Evolutionary conservation across 2,329 filamentous ascomycete species (phyloP).

Genomic region (Drechslera avenae): DNA sequence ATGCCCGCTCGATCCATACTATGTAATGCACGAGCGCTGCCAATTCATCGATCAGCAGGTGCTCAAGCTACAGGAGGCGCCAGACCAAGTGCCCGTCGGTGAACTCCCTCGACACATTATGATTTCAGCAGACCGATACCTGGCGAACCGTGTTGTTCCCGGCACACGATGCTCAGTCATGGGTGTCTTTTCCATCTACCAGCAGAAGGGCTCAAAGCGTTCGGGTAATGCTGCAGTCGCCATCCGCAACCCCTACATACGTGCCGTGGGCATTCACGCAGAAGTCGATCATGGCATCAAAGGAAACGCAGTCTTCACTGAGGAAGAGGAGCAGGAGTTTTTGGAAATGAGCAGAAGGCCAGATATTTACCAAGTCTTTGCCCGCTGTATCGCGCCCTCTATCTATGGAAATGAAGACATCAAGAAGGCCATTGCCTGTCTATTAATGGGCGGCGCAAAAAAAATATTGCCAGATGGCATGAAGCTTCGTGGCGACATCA

Average conservation of each 20-base stretch:
- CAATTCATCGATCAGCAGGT: conserved; percentile 97
- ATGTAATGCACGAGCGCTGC: conserved; percentile 91
- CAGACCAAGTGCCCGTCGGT: conserved; percentile 95
- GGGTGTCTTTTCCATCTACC: conserved; percentile 98
- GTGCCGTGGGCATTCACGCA: conserved; percentile 88
- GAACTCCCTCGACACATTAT: conserved; percentile 93
- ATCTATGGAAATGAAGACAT: conserved; percentile 97
- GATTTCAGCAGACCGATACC: conserved; percentile 92
- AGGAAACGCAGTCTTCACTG: conserved; percentile 81
- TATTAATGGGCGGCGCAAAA: conserved; percentile 92
- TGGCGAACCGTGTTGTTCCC: conserved; percentile 94
- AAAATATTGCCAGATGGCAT: conserved; percentile 98
- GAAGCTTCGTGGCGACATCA: conserved; percentile 97
- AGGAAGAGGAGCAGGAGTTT: conserved; percentile 98
- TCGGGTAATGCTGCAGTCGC: conserved; percentile 81
- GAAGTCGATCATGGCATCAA: conserved; percentile 90
- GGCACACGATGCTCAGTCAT: conserved; percentile 94
- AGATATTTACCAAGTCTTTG: conserved; percentile 90
- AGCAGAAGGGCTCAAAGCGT: conserved; percentile 84
- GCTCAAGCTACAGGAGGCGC: conserved; percentile 95
- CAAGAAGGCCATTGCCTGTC: conserved; percentile 94
- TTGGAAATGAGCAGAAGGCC: conserved; percentile 85
- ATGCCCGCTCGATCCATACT: conserved; percentile 94
- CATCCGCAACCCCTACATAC: conserved; percentile 91
- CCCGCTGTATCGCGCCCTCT: conserved; percentile 91